These are phyloP conservation scores for Russula emetica DNA, from an alignment of 768 basidiomycete genomes.

Conservation along the genomic window DNA sequence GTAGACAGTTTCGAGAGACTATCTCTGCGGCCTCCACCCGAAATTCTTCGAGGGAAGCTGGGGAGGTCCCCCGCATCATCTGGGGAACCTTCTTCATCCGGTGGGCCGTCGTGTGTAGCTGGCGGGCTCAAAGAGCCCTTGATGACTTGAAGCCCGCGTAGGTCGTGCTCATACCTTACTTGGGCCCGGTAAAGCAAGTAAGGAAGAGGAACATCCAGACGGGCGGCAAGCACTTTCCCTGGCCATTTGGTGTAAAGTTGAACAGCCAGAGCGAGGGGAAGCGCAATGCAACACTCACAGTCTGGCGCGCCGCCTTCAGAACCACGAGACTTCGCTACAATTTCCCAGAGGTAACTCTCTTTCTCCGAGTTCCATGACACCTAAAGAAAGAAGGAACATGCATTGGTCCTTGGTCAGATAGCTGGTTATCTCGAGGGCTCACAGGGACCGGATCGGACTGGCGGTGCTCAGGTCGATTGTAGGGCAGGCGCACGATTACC, in stretches of 20 bases:
- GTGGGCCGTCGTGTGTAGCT: slow-evolving; percentile 36
- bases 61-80: slow-evolving; percentile 23
- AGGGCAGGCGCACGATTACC: slow-evolving; percentile 75
- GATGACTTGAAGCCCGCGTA: slow-evolving; percentile 71
- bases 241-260: slow-evolving; percentile 14
- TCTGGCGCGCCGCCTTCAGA: slow-evolving; percentile 72
- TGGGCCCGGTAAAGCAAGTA: slow-evolving; percentile 83
- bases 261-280: slow-evolving; percentile 1
- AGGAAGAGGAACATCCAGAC: slow-evolving; percentile 75
- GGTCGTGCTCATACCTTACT: slow-evolving; percentile 79
- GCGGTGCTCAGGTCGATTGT: slow-evolving; percentile 69
- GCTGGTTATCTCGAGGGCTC: slow-evolving; percentile 32
- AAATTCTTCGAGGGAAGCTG: slow-evolving; percentile 23
- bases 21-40: slow-evolving; percentile 22
- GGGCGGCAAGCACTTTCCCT: slow-evolving; percentile 84
- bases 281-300: slow-evolving; percentile 48
- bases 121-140: slow-evolving; percentile 56
- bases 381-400: slow-evolving; percentile 37
- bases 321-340: slow-evolving; percentile 72
- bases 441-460: slow-evolving; percentile 65
- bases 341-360: slow-evolving; percentile 82
- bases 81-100: slow-evolving; percentile 3
- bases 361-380: slow-evolving; percentile 84
- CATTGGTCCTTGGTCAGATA: background rate
- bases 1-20: slow-evolving; percentile 36